Conservation (phyloP, 1,139 yeast genomes). For the Geotrichum macrosporum region DNA sequence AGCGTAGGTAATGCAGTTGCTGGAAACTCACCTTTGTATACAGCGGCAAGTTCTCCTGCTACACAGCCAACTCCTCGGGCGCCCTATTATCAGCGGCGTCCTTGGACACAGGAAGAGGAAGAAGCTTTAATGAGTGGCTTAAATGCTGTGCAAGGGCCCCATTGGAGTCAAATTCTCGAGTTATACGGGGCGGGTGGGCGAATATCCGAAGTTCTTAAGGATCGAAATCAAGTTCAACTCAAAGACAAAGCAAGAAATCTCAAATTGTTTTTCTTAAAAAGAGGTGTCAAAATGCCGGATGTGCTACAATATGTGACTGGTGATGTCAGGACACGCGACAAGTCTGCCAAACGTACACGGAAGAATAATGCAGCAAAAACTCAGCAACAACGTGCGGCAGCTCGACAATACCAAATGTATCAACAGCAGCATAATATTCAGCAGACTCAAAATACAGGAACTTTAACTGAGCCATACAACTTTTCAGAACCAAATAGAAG, state of each 20-base stretch:
- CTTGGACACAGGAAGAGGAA: constrained; percentile 91
- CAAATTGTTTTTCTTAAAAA: constrained; percentile 76
- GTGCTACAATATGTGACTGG: constrained; percentile 84
- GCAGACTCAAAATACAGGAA: not conserved
- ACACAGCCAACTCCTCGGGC: constrained; percentile 16
- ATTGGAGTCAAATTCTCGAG: constrained; percentile 86
- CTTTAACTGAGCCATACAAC: not conserved
- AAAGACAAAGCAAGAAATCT: constrained; percentile 95
- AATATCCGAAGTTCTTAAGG: constrained; percentile 74
- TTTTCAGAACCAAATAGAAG: not conserved
- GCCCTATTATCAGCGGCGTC: constrained; percentile 46
- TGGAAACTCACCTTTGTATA: constrained; percentile 4
- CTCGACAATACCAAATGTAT: constrained; percentile 3
- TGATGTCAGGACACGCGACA: constrained; percentile 55
- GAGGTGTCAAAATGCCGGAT: constrained; percentile 57
- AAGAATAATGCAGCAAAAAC: constrained; percentile 8
- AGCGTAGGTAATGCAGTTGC: not conserved
- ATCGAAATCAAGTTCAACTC: constrained; percentile 82
- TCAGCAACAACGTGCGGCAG: constrained; percentile 10
- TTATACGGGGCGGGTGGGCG: constrained; percentile 91
- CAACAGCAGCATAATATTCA: constrained; percentile 2
- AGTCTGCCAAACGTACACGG: constrained; percentile 13
- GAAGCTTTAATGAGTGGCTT: constrained; percentile 77
- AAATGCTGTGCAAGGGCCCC: constrained; percentile 73
- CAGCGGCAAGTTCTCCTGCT: constrained; percentile 3